These are phyloP conservation scores for Salmacisia buchloeana DNA, from an alignment of 1,284 basidiomycete species.

Conservation along the genomic window DNA sequence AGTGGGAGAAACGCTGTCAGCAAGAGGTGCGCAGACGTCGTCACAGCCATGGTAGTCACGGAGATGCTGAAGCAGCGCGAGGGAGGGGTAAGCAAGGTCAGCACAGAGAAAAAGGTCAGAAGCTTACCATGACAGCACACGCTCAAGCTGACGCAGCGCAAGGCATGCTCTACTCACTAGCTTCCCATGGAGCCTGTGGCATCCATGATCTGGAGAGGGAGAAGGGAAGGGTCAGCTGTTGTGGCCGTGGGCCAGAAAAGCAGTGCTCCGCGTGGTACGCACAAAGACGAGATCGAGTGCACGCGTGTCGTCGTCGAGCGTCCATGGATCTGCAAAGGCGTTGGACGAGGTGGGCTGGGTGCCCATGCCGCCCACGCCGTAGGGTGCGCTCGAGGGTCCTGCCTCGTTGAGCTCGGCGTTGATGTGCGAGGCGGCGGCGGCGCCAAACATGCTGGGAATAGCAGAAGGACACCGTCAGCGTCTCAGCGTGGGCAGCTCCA, in stretches of 20 bases:
- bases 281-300: slow-evolving; percentile 46
- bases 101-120: background rate
- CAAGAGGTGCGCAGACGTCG: too few relatives aligned
- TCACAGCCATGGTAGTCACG: too few relatives aligned
- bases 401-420: background rate
- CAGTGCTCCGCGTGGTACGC: slow-evolving; percentile 2
- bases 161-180: slow-evolving; percentile 20
- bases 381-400: slow-evolving; percentile 14
- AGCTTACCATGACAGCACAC: too few relatives aligned
- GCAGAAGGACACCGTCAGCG: too few relatives aligned
- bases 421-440: slow-evolving; percentile 23
- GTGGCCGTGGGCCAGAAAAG: background rate
- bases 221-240: too few relatives aligned
- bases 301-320: slow-evolving; percentile 13
- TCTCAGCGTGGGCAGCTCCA: too few relatives aligned
- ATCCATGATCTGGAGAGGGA: slow-evolving; percentile 46
- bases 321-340: slow-evolving; percentile 1
- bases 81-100: too few relatives aligned
- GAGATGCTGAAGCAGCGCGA: slow-evolving; percentile 24
- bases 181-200: slow-evolving; percentile 50
- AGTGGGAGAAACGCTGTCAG: too few relatives aligned
- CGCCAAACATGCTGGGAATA: slow-evolving; percentile 41
- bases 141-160: too few relatives aligned
- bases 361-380: too few relatives aligned
- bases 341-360: background rate